phyloP scores from a whole-genome alignment of 345 rosid species.

The Syzygium aromaticum region DNA sequence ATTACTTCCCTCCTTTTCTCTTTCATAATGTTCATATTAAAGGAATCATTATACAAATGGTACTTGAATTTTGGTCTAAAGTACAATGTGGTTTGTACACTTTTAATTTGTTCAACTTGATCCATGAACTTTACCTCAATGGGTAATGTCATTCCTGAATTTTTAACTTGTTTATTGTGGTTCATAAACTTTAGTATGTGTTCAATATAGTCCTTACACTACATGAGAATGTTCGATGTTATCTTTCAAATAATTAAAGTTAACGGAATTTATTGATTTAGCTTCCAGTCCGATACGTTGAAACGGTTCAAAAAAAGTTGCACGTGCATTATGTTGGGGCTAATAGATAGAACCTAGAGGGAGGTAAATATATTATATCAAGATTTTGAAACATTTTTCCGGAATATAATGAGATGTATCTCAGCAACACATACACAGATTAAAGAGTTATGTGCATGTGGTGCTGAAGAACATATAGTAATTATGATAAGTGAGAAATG shows the following conservation, averaged over 20 bases:
- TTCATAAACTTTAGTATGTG: accelerated
- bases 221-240: neutral
- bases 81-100: accelerated
- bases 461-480: too few species aligned
- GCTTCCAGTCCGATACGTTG: neutral
- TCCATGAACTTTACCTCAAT: accelerated
- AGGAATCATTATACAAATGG: too few species aligned
- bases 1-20: too few species aligned
- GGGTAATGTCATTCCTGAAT: accelerated
- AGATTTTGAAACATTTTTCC: neutral
- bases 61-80: too few species aligned
- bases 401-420: neutral
- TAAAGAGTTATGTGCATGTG: neutral
- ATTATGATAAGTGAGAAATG: too few species aligned
- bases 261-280: neutral
- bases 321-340: neutral
- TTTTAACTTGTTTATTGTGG: neutral
- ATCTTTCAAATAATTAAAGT: neutral
- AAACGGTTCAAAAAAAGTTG: neutral
- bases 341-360: neutral
- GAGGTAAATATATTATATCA: neutral
- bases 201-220: neutral
- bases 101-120: too few species aligned
- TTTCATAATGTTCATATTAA: neutral
- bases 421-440: neutral